phyloP scores from a whole-genome alignment of 1,284 basidiomycete species.

The Marasmius tenuissimus region DNA sequence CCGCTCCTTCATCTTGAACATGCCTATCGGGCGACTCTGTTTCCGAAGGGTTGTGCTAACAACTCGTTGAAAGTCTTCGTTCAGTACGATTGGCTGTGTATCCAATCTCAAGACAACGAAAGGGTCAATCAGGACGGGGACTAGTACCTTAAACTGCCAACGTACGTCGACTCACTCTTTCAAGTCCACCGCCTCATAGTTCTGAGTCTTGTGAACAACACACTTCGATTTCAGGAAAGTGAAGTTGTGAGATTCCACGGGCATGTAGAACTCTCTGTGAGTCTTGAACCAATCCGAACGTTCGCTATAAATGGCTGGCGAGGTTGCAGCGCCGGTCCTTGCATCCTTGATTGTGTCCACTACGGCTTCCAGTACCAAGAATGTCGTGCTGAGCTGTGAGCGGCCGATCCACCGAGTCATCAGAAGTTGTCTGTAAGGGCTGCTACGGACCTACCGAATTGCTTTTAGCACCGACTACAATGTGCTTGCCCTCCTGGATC shows the following conservation, averaged over 20 bases:
- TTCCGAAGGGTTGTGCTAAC: slow-evolving; percentile 83
- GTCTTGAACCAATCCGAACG: slow-evolving; percentile 91
- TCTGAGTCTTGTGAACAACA: slow-evolving; percentile 88
- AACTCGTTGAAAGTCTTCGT: slow-evolving; percentile 73
- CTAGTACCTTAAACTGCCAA: not conserved
- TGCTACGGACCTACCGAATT: slow-evolving; percentile 66
- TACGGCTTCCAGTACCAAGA: slow-evolving; percentile 92
- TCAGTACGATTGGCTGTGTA: slow-evolving; percentile 83
- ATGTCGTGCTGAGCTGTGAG: slow-evolving; percentile 77
- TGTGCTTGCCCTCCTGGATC: slow-evolving; percentile 76
- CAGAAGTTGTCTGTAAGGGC: not conserved
- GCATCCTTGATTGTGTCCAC: slow-evolving; percentile 81
- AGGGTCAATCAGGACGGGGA: not conserved
- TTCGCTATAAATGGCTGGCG: slow-evolving; percentile 67
- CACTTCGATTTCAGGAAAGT: slow-evolving; percentile 91
- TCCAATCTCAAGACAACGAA: slow-evolving; percentile 57
- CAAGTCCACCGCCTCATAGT: slow-evolving; percentile 97
- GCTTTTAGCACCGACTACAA: slow-evolving; percentile 95
- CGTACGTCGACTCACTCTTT: slow-evolving; percentile 60
- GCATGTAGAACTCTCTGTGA: slow-evolving; percentile 90
- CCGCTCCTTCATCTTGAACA: slow-evolving; percentile 80
- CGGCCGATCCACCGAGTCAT: not conserved
- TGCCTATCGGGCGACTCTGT: slow-evolving; percentile 81
- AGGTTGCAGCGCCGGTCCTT: slow-evolving; percentile 61
- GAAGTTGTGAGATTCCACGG: slow-evolving; percentile 85